These are phyloP conservation scores for Bolboschoenus planiculmis DNA, from an alignment of 176 grass and related monocot species.

Conservation along the genomic window DNA sequence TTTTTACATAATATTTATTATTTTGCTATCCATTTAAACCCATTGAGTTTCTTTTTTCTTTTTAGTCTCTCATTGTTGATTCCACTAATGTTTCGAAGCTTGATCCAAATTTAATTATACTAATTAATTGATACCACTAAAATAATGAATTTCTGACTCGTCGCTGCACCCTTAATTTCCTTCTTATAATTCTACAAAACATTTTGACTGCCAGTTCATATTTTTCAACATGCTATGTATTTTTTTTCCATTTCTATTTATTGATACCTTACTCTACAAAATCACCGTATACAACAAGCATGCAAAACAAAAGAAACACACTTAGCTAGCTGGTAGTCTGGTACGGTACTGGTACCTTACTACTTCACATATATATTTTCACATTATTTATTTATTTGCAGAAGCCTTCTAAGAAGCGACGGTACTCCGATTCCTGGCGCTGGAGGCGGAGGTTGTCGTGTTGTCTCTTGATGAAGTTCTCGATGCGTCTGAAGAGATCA, in stretches of 20 bases:
- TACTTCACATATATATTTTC: not conserved
- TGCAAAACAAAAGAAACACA: not conserved
- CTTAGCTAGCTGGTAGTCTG: not conserved
- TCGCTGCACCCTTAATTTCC: not conserved
- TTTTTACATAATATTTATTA: no score
- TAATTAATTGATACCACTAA: no score
- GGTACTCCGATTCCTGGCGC: slow-evolving; percentile 66
- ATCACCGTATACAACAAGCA: not conserved
- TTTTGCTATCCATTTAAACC: no score
- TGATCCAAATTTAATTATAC: no score
- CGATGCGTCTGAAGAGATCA: slow-evolving; percentile 54
- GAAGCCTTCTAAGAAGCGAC: slow-evolving; percentile 30
- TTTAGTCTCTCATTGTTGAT: no score
- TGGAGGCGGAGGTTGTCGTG: slow-evolving; percentile 68
- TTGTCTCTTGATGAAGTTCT: slow-evolving; percentile 70
- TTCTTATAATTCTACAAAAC: slow-evolving; percentile 3
- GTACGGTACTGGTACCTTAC: not conserved
- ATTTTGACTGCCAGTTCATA: not conserved
- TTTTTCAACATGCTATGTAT: not conserved
- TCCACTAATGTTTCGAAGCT: no score
- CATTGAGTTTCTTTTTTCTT: no score
- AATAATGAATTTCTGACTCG: no score
- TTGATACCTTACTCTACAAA: not conserved
- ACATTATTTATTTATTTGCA: slow-evolving; percentile 11
- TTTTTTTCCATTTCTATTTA: not conserved